A percentile compares a stretch with the other conserved stretches of the same genome.
Evolutionary conservation across 352 stramenopile species (phyloP).

Genomic region (Halophytophthora polymorphica): DNA sequence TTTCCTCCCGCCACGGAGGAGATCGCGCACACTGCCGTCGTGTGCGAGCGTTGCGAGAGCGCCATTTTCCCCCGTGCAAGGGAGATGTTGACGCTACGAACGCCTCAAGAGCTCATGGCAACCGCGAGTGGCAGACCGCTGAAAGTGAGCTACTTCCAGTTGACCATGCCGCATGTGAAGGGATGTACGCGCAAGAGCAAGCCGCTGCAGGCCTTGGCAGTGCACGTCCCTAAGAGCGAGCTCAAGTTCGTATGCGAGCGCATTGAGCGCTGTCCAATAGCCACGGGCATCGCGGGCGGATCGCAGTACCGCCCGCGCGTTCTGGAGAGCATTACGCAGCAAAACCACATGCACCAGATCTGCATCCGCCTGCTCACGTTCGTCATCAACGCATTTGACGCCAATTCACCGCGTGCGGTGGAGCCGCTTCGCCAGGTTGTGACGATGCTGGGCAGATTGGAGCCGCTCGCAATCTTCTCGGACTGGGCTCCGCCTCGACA

Average conservation of each 20-base stretch:
- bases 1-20: constrained; percentile 64
- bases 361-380: constrained; percentile 61
- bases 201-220: constrained; percentile 58
- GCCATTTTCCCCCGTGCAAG: constrained; percentile 73
- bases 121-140: constrained; percentile 56
- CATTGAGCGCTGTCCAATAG: constrained; percentile 68
- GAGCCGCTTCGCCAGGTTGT: constrained; percentile 73
- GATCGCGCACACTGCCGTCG: constrained; percentile 70
- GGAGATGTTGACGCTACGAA: constrained; percentile 65
- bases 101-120: constrained; percentile 41
- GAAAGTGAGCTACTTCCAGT: constrained; percentile 81
- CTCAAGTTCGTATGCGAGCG: constrained; percentile 84
- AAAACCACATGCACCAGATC: constrained; percentile 83
- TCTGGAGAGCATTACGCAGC: constrained; percentile 47
- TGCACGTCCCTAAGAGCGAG: constrained; percentile 83
- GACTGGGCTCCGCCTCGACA: constrained; percentile 75
- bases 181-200: constrained; percentile 81
- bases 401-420: constrained; percentile 33
- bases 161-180: constrained; percentile 87
- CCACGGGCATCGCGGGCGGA: constrained; percentile 44
- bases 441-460: constrained; percentile 50
- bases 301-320: constrained; percentile 63
- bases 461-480: constrained; percentile 64
- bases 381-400: constrained; percentile 60
- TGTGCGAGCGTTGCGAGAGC: constrained; percentile 70